phyloP scores from a whole-genome alignment of 2,329 filamentous ascomycete genomes.

The Aureobasidium zeae region DNA sequence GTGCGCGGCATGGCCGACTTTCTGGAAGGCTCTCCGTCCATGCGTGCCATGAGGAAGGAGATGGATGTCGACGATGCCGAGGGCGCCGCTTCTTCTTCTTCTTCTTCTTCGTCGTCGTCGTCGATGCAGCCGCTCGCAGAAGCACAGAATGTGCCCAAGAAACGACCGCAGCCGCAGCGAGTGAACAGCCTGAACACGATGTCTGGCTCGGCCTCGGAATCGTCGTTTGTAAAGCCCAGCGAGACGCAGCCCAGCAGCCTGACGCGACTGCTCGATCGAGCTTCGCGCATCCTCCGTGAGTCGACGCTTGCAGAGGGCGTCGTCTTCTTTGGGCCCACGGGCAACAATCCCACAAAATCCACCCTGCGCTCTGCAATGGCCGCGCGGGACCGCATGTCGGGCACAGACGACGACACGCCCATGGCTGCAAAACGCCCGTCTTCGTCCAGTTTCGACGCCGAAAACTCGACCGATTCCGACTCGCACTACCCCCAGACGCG shows the following conservation, averaged over 20 bases:
- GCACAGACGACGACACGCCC: constrained; percentile 12
- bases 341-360: constrained; percentile 18
- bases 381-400: neutral
- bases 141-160: neutral
- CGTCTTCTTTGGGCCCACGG: constrained; percentile 24
- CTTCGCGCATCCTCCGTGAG: constrained; percentile 24
- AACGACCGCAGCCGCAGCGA: neutral
- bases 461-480: constrained; percentile 15
- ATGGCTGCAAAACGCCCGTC: constrained; percentile 1
- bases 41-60: constrained; percentile 6
- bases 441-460: neutral
- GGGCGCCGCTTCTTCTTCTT: neutral
- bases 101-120: neutral
- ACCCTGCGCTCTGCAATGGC: constrained; percentile 4
- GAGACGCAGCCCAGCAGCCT: constrained; percentile 20
- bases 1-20: constrained; percentile 21
- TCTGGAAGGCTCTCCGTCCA: constrained; percentile 19
- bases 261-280: constrained; percentile 20
- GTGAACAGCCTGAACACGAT: neutral
- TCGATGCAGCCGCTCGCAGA: neutral
- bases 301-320: constrained; percentile 25
- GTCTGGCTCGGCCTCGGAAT: neutral
- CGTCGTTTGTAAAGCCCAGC: neutral
- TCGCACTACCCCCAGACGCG: neutral
- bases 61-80: neutral